These are phyloP conservation scores for Mrakia frigida DNA, from an alignment of 768 basidiomycete species.

Conservation along the genomic window DNA sequence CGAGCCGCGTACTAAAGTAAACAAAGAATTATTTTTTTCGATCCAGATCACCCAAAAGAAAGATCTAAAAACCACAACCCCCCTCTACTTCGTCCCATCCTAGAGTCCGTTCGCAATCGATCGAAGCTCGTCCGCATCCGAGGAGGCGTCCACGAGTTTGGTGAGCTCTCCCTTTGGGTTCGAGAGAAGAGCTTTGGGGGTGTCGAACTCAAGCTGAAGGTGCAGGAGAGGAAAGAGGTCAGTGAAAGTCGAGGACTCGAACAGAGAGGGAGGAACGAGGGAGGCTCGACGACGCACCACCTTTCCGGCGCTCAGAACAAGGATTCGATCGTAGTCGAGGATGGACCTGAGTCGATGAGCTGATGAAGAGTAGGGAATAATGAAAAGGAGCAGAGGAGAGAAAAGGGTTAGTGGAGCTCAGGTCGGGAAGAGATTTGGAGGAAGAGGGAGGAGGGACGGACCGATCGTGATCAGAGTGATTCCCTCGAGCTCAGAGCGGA, in stretches of 20 bases:
- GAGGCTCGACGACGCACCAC: slow-evolving; percentile 42
- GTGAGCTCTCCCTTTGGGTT: slow-evolving; percentile 19
- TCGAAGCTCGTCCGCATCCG: slow-evolving; percentile 29
- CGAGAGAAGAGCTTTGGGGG: slow-evolving; percentile 51
- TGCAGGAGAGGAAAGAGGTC: neutral
- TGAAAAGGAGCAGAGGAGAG: no score
- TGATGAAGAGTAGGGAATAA: no score
- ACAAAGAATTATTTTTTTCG: no score
- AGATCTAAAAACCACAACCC: no score
- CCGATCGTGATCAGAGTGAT: slow-evolving; percentile 54
- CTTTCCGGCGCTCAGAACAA: slow-evolving; percentile 60
- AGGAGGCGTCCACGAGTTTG: slow-evolving; percentile 9
- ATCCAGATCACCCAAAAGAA: no score
- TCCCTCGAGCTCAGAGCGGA: slow-evolving; percentile 49
- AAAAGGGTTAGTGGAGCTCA: no score
- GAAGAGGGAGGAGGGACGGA: slow-evolving; percentile 47
- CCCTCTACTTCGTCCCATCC: neutral
- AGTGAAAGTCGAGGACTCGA: neutral
- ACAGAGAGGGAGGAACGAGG: neutral
- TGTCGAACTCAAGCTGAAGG: slow-evolving; percentile 60
- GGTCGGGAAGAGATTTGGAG: no score
- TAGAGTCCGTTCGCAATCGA: slow-evolving; percentile 16
- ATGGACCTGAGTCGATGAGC: neutral
- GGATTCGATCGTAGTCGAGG: slow-evolving; percentile 46
- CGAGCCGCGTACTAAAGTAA: no score